phyloP scores from a whole-genome alignment of 2,329 filamentous ascomycete species.

The Talaromyces verruculosus region DNA sequence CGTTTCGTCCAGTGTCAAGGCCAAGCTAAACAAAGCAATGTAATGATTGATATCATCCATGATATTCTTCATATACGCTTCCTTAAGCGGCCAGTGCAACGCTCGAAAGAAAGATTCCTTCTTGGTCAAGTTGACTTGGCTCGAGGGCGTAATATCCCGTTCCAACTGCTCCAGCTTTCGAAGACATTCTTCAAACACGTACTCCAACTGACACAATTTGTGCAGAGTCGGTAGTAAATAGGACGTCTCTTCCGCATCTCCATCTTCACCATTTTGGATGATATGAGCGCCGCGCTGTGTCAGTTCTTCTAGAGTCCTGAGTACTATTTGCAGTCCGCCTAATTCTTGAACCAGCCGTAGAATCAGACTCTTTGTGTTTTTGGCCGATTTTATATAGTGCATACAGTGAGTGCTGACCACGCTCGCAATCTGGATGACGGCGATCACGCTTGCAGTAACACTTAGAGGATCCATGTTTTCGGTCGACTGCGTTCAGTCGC shows the following conservation, averaged over 20 bases:
- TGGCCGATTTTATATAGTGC: conserved; percentile 17
- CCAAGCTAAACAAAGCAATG: conserved; percentile 15
- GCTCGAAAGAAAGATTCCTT: conserved; percentile 6
- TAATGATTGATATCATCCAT: conserved; percentile 18
- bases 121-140: conserved; percentile 1
- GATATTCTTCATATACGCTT: conserved; percentile 11
- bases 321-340: conserved; percentile 19
- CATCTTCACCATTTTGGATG: neutral
- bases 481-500: neutral
- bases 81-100: conserved; percentile 19
- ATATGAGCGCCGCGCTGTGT: conserved; percentile 5
- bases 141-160: conserved; percentile 10
- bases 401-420: conserved; percentile 17
- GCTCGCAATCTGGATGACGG: conserved; percentile 21
- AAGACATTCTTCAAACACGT: conserved; percentile 18
- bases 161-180: conserved; percentile 12
- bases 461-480: conserved; percentile 25
- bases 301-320: conserved; percentile 12
- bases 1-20: conserved; percentile 15
- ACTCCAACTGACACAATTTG: conserved; percentile 8
- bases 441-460: conserved; percentile 24
- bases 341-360: conserved; percentile 17
- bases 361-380: conserved; percentile 11
- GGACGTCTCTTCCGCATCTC: neutral
- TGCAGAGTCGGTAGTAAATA: conserved; percentile 17